Evolutionary conservation across 2,329 filamentous ascomycete genomes (phyloP).

Genomic region (Monilinia fructicola): DNA sequence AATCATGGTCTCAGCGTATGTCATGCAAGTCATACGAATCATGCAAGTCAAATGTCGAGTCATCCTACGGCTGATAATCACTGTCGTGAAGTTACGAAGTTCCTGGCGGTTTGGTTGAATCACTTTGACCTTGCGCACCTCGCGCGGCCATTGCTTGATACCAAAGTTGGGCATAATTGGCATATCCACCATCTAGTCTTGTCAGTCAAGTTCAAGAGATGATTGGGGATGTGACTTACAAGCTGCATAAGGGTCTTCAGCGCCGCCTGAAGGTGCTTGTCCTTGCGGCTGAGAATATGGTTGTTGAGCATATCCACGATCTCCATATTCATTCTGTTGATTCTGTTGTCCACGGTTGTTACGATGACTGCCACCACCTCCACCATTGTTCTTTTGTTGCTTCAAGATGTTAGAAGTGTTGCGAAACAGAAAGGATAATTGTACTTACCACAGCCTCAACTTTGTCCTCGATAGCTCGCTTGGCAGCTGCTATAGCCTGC

Average conservation of each 20-base stretch:
- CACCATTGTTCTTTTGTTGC: conserved; percentile 53
- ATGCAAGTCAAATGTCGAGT: conserved; percentile 35
- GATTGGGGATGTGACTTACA: conserved; percentile 50
- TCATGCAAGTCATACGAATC: conserved; percentile 38
- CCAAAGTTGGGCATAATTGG: conserved; percentile 78
- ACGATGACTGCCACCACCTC: conserved; percentile 48
- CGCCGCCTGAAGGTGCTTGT: conserved; percentile 49
- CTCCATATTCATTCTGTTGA: conserved; percentile 55
- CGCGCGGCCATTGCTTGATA: conserved; percentile 67
- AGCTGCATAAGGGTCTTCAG: conserved; percentile 70
- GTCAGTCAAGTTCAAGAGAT: conserved; percentile 25
- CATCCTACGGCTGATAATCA: conserved; percentile 33
- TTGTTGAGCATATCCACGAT: conserved; percentile 53
- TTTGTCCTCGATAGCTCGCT: conserved; percentile 85
- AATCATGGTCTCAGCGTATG: conserved; percentile 40
- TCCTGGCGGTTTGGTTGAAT: conserved; percentile 45
- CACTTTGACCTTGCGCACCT: conserved; percentile 41
- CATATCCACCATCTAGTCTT: conserved; percentile 69
- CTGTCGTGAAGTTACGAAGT: conserved; percentile 40
- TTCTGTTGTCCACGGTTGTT: conserved; percentile 46
- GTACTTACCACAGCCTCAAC: conserved; percentile 79
- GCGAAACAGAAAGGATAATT: not conserved
- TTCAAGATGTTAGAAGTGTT: conserved; percentile 37
- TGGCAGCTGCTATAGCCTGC: conserved; percentile 77
- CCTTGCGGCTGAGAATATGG: conserved; percentile 43